Evolutionary conservation across 176 grass and related monocot genomes (phyloP), one percentile per base, ranked within the genome.

Genomic region (Triticum turgidum): DNA sequence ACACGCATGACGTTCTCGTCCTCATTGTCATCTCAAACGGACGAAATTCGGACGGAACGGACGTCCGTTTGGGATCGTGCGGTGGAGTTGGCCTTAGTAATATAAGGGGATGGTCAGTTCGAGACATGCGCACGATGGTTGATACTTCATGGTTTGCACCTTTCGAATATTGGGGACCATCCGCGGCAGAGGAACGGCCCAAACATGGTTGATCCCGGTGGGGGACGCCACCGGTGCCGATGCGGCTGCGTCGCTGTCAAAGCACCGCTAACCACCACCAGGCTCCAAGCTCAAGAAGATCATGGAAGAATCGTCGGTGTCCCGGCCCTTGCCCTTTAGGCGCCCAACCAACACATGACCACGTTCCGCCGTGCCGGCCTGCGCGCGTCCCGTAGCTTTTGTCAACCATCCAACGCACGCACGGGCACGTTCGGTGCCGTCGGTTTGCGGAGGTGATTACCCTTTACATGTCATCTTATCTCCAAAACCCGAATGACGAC

Each of bases 321-420:
- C 24, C 49, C 64, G 71, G 61, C 17, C 42, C 42, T n/a, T 52
- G 62, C 13, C 38, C 32, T 64, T 51, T 42, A 13, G 18, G 79
- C 51, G 14, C 51, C 51, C 88, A 59, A 59, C 88, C 59, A 89
- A 77, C 63, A 85, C 83, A 89, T 87, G 75, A 15, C 35, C 81
- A 80, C 30, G 81, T 84, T 81, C 85, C 83, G 11, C 22, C 41
- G 6, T 64, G 80, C 61, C 62, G 11, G 47, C 41, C 37, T 13
- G 25, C 58, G 30, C 30, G 41, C 37, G 14, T n/a, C 33, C 6
- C 3, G 38, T 34, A 14, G 66, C 69, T 87, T 87, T 69, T 80
- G 81, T 62, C 85, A 87, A 87, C 81, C 67, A 59, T 13, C 77
- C 77, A 64, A 22, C 77, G 11, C 11, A 44, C 22, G 42, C 72